These are phyloP conservation scores for Corymbia calophylla DNA, from an alignment of 441 rosid genomes.

Conservation along the genomic window DNA sequence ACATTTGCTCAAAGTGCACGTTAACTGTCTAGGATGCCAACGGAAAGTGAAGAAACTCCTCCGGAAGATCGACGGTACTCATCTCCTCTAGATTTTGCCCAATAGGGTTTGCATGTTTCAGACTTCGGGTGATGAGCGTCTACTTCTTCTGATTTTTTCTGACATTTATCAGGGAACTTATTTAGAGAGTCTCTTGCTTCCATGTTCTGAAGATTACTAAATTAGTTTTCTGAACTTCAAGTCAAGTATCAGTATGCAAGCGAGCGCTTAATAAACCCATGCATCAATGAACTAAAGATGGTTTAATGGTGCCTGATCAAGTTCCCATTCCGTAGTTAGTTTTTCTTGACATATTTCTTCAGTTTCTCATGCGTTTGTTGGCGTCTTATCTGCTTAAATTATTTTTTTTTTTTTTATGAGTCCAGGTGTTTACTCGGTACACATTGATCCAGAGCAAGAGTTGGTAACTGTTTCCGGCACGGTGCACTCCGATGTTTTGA, in stretches of 20 bases:
- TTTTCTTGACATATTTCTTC: neutral
- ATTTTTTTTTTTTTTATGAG: neutral
- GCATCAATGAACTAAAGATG: neutral
- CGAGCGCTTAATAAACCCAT: neutral
- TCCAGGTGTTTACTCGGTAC: conserved; percentile 62
- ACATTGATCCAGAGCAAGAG: conserved; percentile 44
- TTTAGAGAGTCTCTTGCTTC: neutral
- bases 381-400: neutral
- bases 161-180: neutral
- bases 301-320: neutral
- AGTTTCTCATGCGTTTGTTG: neutral
- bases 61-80: conserved; percentile 57
- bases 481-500: conserved; percentile 37
- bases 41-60: conserved; percentile 61
- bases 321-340: neutral
- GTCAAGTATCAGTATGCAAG: neutral
- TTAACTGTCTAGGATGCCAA: conserved; percentile 78
- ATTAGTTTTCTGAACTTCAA: neutral
- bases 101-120: neutral
- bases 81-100: neutral
- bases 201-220: neutral
- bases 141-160: neutral
- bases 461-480: conserved; percentile 49
- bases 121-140: neutral
- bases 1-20: conserved; percentile 50